Conservation (phyloP, 139 green algal genomes). For the Marvania coccoides region DNA sequence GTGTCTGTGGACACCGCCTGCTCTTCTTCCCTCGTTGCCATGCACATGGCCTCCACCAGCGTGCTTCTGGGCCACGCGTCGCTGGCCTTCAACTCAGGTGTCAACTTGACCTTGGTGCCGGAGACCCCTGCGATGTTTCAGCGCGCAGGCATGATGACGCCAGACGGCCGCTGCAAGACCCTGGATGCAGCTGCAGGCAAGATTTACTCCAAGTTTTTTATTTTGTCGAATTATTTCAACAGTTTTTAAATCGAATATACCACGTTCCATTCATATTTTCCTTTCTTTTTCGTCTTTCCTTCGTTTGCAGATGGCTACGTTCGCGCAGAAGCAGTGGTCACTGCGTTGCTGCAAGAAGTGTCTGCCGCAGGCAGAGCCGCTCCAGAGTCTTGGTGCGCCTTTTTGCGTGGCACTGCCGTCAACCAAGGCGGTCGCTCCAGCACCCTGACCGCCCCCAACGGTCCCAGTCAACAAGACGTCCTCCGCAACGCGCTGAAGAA, state of each 20-base stretch:
- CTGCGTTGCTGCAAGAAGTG: slow-evolving; percentile 24
- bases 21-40: slow-evolving; percentile 62
- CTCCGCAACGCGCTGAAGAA: slow-evolving; percentile 42
- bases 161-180: slow-evolving; percentile 82
- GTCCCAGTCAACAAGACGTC: slow-evolving; percentile 72
- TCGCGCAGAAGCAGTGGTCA: slow-evolving; percentile 41
- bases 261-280: no score
- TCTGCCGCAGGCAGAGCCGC: background rate
- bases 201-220: no score
- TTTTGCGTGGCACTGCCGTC: slow-evolving; percentile 33
- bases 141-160: slow-evolving; percentile 64
- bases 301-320: slow-evolving; percentile 83
- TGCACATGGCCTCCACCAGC: slow-evolving; percentile 53
- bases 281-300: no score
- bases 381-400: background rate
- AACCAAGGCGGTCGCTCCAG: slow-evolving; percentile 74
- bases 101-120: slow-evolving; percentile 59
- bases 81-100: slow-evolving; percentile 50
- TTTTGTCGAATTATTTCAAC: no score
- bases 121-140: slow-evolving; percentile 44
- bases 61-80: slow-evolving; percentile 12
- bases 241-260: no score
- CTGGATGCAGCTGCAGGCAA: slow-evolving; percentile 71
- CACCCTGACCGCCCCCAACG: slow-evolving; percentile 80
- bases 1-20: slow-evolving; percentile 78